Evolutionary conservation across 768 basidiomycete genomes (phyloP), one percentile per base, ranked within the genome.

Genomic region (Rhizopogon roseolus): DNA sequence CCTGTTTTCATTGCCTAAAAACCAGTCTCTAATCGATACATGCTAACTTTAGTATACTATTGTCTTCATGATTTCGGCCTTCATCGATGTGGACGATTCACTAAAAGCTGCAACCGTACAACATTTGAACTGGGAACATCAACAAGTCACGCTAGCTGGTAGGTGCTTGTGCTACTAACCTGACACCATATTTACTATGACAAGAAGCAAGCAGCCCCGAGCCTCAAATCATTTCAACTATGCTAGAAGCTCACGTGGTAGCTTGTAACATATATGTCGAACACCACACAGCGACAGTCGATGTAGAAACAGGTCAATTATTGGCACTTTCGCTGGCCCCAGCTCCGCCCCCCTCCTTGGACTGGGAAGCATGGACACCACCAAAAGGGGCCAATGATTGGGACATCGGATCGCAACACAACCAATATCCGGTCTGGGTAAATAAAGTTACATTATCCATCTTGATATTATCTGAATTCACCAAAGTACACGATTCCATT

Each of bases 1-100:
- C n/a, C n/a, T 46, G 13, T 19, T 19, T 46, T n/a, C n/a, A 6
- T 46, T 8, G 1, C 32, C 9, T 16, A 17, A 25, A 14, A 9
- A 44, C 17, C 5, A 10, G 10, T 46, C 29, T 32, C 13, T 34
- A 7, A 46, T 32, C 4, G 7, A 46, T 32, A 11, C 6, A 34
- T 46, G 29, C 29, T 14, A 46, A 11, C 6, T 34, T 32, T 46
- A 46, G 45, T 4, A 29, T 2, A 46, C 29, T 19, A 46, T 60
- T 1, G 54, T 39, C 4, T 61, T 62, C 22, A 10, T 61, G 0
- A 43, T 62, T 2, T 53, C 61, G 19, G 50, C 55, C 4, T 27
- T 17, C 34, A 5, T 57, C 32, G 39, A 57, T 6, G 2, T 54
- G 6, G 49, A 59, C 22, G 13, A 5, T 10, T 54, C 53, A 28